Conservation (phyloP, 805 yeast genomes). For the Candida succiphila region DNA sequence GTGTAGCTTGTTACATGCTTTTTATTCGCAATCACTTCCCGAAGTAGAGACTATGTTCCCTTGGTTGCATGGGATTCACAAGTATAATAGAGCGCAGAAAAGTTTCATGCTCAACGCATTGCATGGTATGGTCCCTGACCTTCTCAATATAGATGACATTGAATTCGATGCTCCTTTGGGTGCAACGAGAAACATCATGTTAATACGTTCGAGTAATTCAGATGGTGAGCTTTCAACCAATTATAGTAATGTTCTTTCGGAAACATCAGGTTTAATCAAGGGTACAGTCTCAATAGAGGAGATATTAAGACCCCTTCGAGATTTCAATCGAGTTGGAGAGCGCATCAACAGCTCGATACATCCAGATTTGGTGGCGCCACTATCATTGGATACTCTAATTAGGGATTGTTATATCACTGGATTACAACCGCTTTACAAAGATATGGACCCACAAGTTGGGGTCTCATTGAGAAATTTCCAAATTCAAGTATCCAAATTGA, state of each 20-base stretch:
- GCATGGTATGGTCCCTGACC: no score
- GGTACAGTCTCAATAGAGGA: constrained; percentile 48
- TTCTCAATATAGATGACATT: constrained; percentile 3
- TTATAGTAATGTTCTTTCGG: constrained; percentile 20
- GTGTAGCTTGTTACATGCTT: constrained; percentile 10
- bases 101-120: constrained; percentile 24
- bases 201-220: constrained; percentile 20
- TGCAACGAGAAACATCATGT: constrained; percentile 16
- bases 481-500: constrained; percentile 74
- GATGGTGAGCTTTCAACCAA: constrained; percentile 18
- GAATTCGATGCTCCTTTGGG: constrained; percentile 11
- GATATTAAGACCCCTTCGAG: constrained; percentile 35
- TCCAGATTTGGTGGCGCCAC: constrained; percentile 8
- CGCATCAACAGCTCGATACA: constrained; percentile 20
- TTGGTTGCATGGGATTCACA: constrained; percentile 78
- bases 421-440: constrained; percentile 42
- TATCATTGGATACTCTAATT: constrained; percentile 20
- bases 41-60: constrained; percentile 68
- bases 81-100: constrained; percentile 43
- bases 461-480: constrained; percentile 77
- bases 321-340: constrained; percentile 14
- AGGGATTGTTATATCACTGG: constrained; percentile 34
- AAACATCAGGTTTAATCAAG: constrained; percentile 36
- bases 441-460: constrained; percentile 61
- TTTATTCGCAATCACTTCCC: constrained; percentile 34